Base-by-base conservation (phyloP, 345 rosid species). In the Abelmoschus esculentus region DNA sequence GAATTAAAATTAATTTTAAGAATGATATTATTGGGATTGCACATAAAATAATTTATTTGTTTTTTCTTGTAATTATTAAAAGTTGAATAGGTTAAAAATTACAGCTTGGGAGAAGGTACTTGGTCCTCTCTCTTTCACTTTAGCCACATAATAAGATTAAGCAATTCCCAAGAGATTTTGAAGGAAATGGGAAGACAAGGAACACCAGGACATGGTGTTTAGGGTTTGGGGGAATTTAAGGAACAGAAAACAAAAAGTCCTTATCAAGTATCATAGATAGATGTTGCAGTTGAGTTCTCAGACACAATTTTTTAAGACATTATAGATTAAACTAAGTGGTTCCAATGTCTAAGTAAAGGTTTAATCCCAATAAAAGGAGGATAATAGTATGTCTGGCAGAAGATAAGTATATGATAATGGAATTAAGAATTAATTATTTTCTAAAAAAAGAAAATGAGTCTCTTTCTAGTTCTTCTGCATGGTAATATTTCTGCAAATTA, bases 371-470 rank as follows among this genome's bases (percentile, higher is more conserved):
- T 28, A 26, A 49, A 47, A 49, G 17, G 6, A 56, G 34, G 2
- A 56, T 12, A 11, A 26, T 40, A 40, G n/a, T 40, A 42, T 42
- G 29, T 54, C 22, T 54, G 22, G 7, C 26, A 18, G 58, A 22
- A 22, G 0, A 22, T 22, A 22, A 22, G n/a, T n/a, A 22, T 22
- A 22, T 22, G 26, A 22, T 22, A 22, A 22, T 22, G 26, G 26
- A 22, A 22, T 22, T 22, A 22, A 22, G 26, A 54, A 9, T 71
- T 60, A 32, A n/a, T 77, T 64, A 73, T 69, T 56, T 10, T 73
- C 40, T 77, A 60, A 66, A 76, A 66, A 66, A 66, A 42, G 46
- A 55, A 7, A 60, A 13, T 6, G 18, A 69, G 55, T 22, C 52
- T 22, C 52, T 22, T 69, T 68, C 36, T 46, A 46, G 55, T 64